Base-by-base conservation (phyloP, 1,139 yeast genomes). In the Pichia kudriavzevii region DNA sequence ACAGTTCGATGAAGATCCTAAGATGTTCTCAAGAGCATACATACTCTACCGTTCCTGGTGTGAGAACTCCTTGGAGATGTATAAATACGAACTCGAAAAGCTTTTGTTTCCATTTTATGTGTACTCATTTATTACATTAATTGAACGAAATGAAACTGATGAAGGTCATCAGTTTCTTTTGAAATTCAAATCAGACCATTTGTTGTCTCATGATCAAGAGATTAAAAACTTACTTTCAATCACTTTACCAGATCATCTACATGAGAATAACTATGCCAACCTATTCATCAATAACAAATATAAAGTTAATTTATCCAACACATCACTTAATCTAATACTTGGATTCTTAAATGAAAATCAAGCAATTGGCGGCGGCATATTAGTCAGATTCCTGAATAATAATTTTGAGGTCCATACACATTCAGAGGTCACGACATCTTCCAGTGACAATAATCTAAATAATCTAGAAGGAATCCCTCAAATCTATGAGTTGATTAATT, bases 321-420 rank as follows among this genome's bases (percentile, higher is more conserved):
- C 96, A 1, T 76, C 95, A 4, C 69, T 91, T 52, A 93, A 87
- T 53, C 64, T 91, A 47, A 68, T 91, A 47, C 65, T 93, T 35
- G 84, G 84, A 56, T 91, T 87, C 49, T 62, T 93, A 39, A 94
- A 85, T 55, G 97, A 91, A 53, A 84, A 85, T 53, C 97, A 87
- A 59, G 82, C 84, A 7, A 79, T 79, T 35, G 97, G 97, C 25
- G 98, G 98, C 4, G 81, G 93, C 3, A 72, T 88, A 30, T 67
- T 88, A 38, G 84, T 91, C 38, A 68, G 95, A 46, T 71, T 87
- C 36, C 78, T 93, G 44, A 91, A 91, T 60, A 91, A 87, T 59
- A 78, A 85, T 55, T 67, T 93, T 47, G 79, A 83, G 41, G 81
- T 94, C 14, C 68, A 73, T 14, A 67, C 73, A 7, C 66, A 72